A percentile compares a stretch with the other conserved stretches of the same genome.
Conservation (phyloP, 371 early-diverging fungal species). For the Globomyces sp. region DNA sequence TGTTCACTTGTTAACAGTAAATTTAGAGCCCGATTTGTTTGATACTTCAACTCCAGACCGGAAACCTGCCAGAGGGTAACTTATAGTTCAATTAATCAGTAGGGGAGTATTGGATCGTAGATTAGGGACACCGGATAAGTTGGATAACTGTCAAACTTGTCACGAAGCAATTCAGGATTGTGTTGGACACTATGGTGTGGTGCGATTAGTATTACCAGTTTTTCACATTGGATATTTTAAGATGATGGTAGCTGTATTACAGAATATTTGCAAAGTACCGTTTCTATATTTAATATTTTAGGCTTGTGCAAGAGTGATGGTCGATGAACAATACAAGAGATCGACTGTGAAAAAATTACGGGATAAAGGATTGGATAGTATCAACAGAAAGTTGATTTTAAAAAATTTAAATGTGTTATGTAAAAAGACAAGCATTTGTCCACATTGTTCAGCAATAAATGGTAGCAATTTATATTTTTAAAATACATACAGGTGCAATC, state of each 20-base stretch:
- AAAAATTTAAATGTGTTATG: slow-evolving; percentile 84
- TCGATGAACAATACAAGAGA: slow-evolving; percentile 80
- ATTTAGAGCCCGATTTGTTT: slow-evolving; percentile 80
- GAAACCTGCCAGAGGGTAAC: slow-evolving; percentile 60
- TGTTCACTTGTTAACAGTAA: too few relatives aligned
- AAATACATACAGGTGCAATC: slow-evolving; percentile 44
- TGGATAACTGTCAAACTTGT: slow-evolving; percentile 89
- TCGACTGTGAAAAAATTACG: slow-evolving; percentile 69
- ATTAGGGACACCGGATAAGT: slow-evolving; percentile 88
- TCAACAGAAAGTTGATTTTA: slow-evolving; percentile 70
- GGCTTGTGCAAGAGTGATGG: slow-evolving; percentile 83
- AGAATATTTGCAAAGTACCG: slow-evolving; percentile 94
- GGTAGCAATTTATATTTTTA: slow-evolving; percentile 39
- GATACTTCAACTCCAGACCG: slow-evolving; percentile 59
- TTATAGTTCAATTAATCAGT: too few relatives aligned
- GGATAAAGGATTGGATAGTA: slow-evolving; percentile 76
- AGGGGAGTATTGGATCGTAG: slow-evolving; percentile 90
- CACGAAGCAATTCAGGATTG: slow-evolving; percentile 87
- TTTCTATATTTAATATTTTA: slow-evolving; percentile 26
- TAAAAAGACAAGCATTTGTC: slow-evolving; percentile 88
- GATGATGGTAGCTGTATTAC: slow-evolving; percentile 83
- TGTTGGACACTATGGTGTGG: slow-evolving; percentile 98
- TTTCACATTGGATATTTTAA: slow-evolving; percentile 98
- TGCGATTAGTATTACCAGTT: slow-evolving; percentile 93
- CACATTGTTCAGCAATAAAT: slow-evolving; percentile 82